Conservation (phyloP, 2,329 filamentous ascomycete genomes). For the Epicoccum nigrum region DNA sequence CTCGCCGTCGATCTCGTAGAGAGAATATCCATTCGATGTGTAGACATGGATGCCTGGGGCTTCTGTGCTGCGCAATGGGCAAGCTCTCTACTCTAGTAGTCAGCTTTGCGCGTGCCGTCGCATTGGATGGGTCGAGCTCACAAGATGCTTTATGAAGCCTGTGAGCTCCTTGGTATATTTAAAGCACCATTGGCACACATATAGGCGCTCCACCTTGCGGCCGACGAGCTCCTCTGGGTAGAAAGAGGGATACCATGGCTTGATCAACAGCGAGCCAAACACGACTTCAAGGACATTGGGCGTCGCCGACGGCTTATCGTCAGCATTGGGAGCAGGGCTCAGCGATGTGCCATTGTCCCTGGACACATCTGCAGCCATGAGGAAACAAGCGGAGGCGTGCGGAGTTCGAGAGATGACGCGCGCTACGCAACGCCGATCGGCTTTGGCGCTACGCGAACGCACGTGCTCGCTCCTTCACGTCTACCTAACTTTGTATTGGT, state of each 20-base stretch:
- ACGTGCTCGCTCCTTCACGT: conserved; percentile 2
- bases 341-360: conserved; percentile 15
- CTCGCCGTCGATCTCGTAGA: conserved; percentile 93
- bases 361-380: conserved; percentile 18
- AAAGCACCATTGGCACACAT: conserved; percentile 92
- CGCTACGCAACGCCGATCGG: background rate
- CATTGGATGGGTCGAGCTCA: background rate
- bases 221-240: conserved; percentile 71
- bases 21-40: conserved; percentile 76
- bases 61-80: conserved; percentile 47
- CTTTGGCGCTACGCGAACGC: conserved; percentile 5
- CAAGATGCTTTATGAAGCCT: conserved; percentile 55
- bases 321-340: conserved; percentile 5
- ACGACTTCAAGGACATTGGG: conserved; percentile 88
- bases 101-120: background rate
- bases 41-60: conserved; percentile 79
- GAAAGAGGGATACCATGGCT: conserved; percentile 91
- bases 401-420: conserved; percentile 10
- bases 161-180: conserved; percentile 74
- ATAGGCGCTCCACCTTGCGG: conserved; percentile 62
- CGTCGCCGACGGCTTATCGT: conserved; percentile 26
- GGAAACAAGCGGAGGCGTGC: conserved; percentile 2
- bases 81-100: conserved; percentile 49
- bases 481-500: too few species aligned
- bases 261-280: conserved; percentile 81